A percentile compares a stretch with the other conserved stretches of the same genome.
These are phyloP conservation scores for Populus deltoides DNA, from an alignment of 345 rosid genomes.

Conservation along the genomic window DNA sequence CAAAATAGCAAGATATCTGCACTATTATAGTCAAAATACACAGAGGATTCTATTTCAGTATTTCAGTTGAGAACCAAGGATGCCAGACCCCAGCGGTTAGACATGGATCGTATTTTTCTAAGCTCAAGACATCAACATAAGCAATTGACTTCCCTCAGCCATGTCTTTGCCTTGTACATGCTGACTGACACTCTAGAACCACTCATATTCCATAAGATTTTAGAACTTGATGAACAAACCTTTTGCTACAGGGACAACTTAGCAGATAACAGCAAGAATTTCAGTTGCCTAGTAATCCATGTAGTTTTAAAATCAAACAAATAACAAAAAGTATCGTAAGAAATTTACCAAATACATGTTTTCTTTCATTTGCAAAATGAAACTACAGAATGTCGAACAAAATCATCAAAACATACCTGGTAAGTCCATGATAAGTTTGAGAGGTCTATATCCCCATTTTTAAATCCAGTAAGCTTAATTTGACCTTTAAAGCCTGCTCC, in stretches of 20 bases:
- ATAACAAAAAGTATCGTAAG: too few species aligned
- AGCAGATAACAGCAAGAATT: background rate
- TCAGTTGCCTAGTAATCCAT: background rate
- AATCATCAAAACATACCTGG: slow-evolving; percentile 50
- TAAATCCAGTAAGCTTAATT: slow-evolving; percentile 70
- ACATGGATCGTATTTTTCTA: background rate
- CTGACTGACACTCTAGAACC: background rate
- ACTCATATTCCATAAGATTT: background rate
- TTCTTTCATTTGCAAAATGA: background rate
- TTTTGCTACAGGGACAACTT: background rate
- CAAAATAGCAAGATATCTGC: too few species aligned
- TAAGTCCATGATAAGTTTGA: slow-evolving; percentile 72
- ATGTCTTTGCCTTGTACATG: background rate
- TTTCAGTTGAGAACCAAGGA: too few species aligned
- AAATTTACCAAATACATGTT: background rate
- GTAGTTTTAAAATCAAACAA: background rate
- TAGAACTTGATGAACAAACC: background rate
- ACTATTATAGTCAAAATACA: background rate
- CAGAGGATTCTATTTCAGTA: background rate
- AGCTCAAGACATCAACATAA: background rate
- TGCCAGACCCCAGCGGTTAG: background rate
- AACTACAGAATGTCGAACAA: background rate
- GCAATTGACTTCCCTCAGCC: background rate
- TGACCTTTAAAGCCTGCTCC: slow-evolving; percentile 94
- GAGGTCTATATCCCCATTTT: slow-evolving; percentile 73